phyloP scores from a whole-genome alignment of 1,284 basidiomycete genomes.

The Agroathelia rolfsii region DNA sequence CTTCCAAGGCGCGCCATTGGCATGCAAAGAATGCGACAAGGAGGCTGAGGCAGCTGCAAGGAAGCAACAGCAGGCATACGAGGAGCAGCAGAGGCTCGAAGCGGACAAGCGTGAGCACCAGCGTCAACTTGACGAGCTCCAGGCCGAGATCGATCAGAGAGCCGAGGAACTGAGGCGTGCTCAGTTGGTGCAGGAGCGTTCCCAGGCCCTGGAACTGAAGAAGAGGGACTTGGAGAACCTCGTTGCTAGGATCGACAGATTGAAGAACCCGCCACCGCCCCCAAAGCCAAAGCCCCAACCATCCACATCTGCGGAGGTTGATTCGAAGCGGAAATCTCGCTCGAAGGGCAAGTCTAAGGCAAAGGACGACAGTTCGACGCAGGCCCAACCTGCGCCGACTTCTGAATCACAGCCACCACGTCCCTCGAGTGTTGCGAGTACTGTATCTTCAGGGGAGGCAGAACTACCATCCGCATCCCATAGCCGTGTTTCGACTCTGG shows the following conservation, averaged over 20 bases:
- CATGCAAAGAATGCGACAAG: conserved; percentile 25
- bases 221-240: conserved; percentile 22
- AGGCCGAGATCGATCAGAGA: conserved; percentile 25
- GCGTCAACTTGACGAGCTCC: conserved; percentile 20
- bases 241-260: conserved; percentile 8
- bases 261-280: no score
- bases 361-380: not conserved
- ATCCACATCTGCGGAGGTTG: not conserved
- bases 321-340: no score
- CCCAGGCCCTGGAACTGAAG: conserved; percentile 21
- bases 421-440: no score
- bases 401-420: conserved; percentile 8
- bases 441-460: no score
- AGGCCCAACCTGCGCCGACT: conserved; percentile 1
- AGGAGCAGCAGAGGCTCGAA: conserved; percentile 24
- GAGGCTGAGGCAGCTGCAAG: conserved; percentile 20
- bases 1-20: conserved; percentile 16
- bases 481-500: not conserved
- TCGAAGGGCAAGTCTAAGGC: not conserved
- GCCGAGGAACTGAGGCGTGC: conserved; percentile 18
- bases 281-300: conserved; percentile 4
- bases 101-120: conserved; percentile 22
- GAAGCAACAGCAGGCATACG: conserved; percentile 20
- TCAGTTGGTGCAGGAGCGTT: conserved; percentile 19
- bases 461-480: no score